phyloP scores from a whole-genome alignment of 2,329 filamentous ascomycete genomes.

The Dactylellina haptotyla region DNA sequence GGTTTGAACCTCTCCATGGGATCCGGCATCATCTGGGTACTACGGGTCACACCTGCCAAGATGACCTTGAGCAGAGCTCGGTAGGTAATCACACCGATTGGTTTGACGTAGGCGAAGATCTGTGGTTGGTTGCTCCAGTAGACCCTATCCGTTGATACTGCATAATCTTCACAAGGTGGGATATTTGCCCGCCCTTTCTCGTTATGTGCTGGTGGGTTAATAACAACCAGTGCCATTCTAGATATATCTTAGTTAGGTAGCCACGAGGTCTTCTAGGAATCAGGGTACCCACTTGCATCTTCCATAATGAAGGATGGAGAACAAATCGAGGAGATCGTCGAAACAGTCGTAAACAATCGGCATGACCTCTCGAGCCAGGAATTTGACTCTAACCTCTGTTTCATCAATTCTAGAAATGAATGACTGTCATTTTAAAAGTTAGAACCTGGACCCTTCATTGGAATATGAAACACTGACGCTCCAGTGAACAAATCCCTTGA shows the following conservation, averaged over 20 bases:
- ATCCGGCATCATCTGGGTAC: constrained; percentile 21
- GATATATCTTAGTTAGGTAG: not conserved
- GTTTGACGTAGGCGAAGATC: constrained; percentile 36
- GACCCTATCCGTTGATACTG: constrained; percentile 16
- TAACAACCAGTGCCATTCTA: constrained; percentile 50
- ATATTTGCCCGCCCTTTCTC: constrained; percentile 20
- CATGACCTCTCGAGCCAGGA: constrained; percentile 25
- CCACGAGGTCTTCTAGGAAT: not conserved
- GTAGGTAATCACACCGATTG: constrained; percentile 34
- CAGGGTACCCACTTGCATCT: constrained; percentile 29
- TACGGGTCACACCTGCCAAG: constrained; percentile 25
- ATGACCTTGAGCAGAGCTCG: constrained; percentile 15
- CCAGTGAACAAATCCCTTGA: constrained; percentile 37
- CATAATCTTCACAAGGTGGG: constrained; percentile 21
- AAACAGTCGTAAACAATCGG: constrained; percentile 44
- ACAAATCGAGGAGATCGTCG: constrained; percentile 9
- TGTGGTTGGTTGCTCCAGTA: constrained; percentile 40
- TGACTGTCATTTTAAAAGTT: not conserved
- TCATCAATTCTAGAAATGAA: constrained; percentile 24
- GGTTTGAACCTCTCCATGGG: constrained; percentile 38
- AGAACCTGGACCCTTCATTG: not conserved
- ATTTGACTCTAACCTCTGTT: constrained; percentile 7
- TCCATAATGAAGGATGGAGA: constrained; percentile 33
- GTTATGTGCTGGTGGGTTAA: constrained; percentile 18
- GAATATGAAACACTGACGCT: constrained; percentile 17